Percentiles rank a stretch among this genome's conserved stretches.
phyloP scores from a whole-genome alignment of 2,329 filamentous ascomycete genomes.

The Graphium sp. region DNA sequence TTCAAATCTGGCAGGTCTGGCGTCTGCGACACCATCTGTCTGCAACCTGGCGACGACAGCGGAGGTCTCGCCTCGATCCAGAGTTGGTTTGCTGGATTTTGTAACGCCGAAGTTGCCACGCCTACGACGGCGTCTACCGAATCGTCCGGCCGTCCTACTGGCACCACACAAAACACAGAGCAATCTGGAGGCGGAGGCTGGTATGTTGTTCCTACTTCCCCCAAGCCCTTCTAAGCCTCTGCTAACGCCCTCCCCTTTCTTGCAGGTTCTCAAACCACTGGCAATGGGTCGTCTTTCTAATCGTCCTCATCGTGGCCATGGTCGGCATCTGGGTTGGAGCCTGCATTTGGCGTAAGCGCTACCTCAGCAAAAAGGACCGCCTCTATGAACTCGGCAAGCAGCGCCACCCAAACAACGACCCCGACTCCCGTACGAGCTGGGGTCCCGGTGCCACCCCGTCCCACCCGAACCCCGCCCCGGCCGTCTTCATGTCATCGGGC shows the following conservation, averaged over 20 bases:
- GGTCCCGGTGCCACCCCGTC: conserved; percentile 3
- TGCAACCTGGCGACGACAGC: conserved; percentile 7
- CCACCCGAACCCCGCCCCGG: background rate
- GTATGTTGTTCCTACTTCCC: conserved; percentile 16
- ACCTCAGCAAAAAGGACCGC: conserved; percentile 52
- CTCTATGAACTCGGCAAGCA: conserved; percentile 30
- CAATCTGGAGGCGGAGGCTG: conserved; percentile 22
- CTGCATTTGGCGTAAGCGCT: conserved; percentile 55
- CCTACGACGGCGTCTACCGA: conserved; percentile 9
- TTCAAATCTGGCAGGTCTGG: conserved; percentile 39
- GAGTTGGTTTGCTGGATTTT: conserved; percentile 55
- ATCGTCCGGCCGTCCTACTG: conserved; percentile 2
- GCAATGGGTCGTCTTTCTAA: conserved; percentile 70
- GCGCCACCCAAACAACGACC: conserved; percentile 10
- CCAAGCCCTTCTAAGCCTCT: background rate
- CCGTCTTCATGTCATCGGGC: background rate
- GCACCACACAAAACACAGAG: conserved; percentile 7
- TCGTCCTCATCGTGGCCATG: conserved; percentile 56
- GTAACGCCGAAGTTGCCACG: conserved; percentile 27
- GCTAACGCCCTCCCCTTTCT: conserved; percentile 2
- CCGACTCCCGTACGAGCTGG: conserved; percentile 5
- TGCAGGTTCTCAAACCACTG: conserved; percentile 52
- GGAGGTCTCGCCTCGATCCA: conserved; percentile 36
- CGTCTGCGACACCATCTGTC: conserved; percentile 45
- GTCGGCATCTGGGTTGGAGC: conserved; percentile 48